Base-by-base conservation (phyloP, 768 basidiomycete genomes). In the Rhodotorula kratochvilovae region DNA sequence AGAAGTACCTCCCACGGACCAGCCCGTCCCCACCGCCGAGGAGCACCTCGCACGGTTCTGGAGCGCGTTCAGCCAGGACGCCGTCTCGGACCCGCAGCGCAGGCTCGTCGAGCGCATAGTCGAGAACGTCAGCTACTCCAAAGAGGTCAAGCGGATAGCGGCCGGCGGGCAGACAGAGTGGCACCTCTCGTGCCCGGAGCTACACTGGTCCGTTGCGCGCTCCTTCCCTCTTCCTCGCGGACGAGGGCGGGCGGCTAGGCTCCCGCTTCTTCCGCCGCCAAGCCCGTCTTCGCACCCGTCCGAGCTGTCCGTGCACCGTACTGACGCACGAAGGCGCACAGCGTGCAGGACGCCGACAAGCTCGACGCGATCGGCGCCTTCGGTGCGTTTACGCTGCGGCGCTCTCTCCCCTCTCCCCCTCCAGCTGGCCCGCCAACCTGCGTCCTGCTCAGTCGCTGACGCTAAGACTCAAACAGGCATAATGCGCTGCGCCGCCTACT, bases 401-500 rank as follows among this genome's bases (percentile, higher is more conserved):
- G n/a, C n/a, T n/a, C 27, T 11, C 31, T 17, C 48, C 19, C 6
- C 10, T 35, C 25, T 23, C 5, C 29, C 6, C 7, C 23, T 16
- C 39, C 6, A 13, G 39, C 39, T 39, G 39, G 6, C 13, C 39
- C 6, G 6, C 39, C 39, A 13, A 13, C 8, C 39, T 7, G 39
- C 39, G 39, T 39, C 39, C n/a, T n/a, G n/a, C n/a, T n/a, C n/a
- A n/a, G n/a, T n/a, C n/a, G n/a, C n/a, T n/a, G n/a, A n/a, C n/a
- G n/a, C n/a, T n/a, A n/a, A n/a, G n/a, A n/a, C n/a, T n/a, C n/a
- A n/a, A n/a, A n/a, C 70, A 72, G 75, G 75, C 2, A 72, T 77
- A 31, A 56, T 77, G 63, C 69, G 76, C n/a, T 77, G 76, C 39
- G 53, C 72, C 7, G 76, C 76, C 39, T 77, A 61, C 63, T 77